Base-by-base conservation (phyloP, 805 yeast species). In the Ogataea thermomethanolica region DNA sequence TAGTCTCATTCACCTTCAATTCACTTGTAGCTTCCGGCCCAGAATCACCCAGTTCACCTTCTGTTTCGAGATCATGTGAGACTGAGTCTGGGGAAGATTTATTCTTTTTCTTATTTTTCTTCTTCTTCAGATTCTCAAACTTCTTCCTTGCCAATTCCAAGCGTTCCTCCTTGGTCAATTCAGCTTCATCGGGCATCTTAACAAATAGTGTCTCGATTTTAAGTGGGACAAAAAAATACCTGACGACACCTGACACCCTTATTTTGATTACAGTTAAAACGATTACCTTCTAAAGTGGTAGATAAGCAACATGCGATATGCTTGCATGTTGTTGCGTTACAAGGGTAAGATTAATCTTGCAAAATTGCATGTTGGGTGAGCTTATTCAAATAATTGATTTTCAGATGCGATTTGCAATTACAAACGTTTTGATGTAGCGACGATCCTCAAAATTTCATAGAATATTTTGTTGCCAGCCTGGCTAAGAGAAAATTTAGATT, bases 131-230 rank as follows among this genome's bases (percentile, higher is more conserved):
- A 25, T 56, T 64, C 37, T 60, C 66, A 35, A 59, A 58, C 48
- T 61, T 63, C 51, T 60, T 61, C 54, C 65, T 59, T 7, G 68
- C 68, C 12, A 56, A 53, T 32, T 61, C 67, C 9, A 63, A 48
- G 42, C 62, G 54, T 39, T 62, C 63, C 25, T 62, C 66, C 39
- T 62, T 61, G 5, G 56, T 41, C 17, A 61, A 32, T 37, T 59
- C 62, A 17, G n/a, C 10, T 15, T 51, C 59, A n/a, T 50, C 59
- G 12, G 47, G 26, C 48, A 39, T 44, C 21, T 15, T 29, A 29
- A 4, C 8, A n/a, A 7, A 10, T 25, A 17, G 20, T 17, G 5
- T 17, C 20, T 17, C 20, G 20, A 17, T 17, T 17, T 17, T 17
- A 17, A 17, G 20, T 17, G 20, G 20, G 5, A 17, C 20, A 17